Percentiles rank a stretch among this genome's conserved stretches.
Conservation (phyloP, 805 yeast genomes). For the Cephaloascus fragrans region DNA sequence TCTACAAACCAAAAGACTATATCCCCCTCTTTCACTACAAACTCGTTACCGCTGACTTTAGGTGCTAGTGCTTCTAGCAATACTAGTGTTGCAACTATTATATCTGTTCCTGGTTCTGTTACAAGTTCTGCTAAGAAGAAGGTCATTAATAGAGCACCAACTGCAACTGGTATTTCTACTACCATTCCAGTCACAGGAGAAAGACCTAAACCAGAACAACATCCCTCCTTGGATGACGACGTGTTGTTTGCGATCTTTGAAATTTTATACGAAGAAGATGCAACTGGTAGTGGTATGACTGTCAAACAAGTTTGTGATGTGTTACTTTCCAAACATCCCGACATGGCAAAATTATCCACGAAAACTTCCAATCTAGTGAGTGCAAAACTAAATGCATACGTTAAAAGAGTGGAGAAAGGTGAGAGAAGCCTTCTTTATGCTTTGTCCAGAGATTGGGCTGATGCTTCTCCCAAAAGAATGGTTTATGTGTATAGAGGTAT, state of each 20-base stretch:
- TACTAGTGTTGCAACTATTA: conserved; percentile 4
- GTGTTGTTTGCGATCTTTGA: conserved; percentile 69
- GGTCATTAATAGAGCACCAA: conserved; percentile 33
- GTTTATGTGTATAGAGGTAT: conserved; percentile 78
- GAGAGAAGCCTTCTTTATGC: conserved; percentile 66
- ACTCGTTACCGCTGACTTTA: not conserved
- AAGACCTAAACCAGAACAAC: conserved; percentile 48
- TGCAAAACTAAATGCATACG: conserved; percentile 79
- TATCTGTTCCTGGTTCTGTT: conserved; percentile 4
- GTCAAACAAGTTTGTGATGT: conserved; percentile 81
- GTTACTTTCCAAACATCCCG: conserved; percentile 66
- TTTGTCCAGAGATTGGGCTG: conserved; percentile 83
- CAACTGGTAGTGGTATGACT: conserved; percentile 74
- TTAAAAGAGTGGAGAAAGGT: conserved; percentile 77
- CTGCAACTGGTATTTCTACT: conserved; percentile 67
- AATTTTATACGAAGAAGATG: conserved; percentile 59
- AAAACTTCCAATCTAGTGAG: conserved; percentile 74
- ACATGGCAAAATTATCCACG: conserved; percentile 72
- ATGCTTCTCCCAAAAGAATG: conserved; percentile 83
- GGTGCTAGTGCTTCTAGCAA: conserved; percentile 6
- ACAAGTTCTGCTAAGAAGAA: conserved; percentile 17
- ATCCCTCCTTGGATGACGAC: conserved; percentile 60
- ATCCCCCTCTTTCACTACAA: not conserved
- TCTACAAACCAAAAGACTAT: not conserved
- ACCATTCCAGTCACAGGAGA: conserved; percentile 73